Percentiles rank a stretch among this genome's conserved stretches.
phyloP scores from a whole-genome alignment of 164 flowering plant species.

The Magnolia changhungtana region DNA sequence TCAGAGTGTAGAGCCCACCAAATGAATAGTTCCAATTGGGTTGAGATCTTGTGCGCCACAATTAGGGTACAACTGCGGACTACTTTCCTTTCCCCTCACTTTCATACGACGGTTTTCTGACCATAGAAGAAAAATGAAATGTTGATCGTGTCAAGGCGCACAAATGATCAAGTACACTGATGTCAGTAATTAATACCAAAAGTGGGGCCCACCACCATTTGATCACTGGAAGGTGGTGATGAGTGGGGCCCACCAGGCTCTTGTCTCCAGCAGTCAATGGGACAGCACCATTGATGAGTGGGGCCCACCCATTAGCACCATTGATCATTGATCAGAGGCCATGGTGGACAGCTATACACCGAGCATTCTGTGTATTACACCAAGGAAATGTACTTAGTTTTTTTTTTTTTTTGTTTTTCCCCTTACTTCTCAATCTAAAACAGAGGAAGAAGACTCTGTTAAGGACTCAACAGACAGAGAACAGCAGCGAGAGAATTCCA shows the following conservation, averaged over 20 bases:
- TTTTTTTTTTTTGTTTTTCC: no score
- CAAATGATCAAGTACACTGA: neutral
- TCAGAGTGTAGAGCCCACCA: no score
- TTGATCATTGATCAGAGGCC: neutral
- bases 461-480: conserved; percentile 50
- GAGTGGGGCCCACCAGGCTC: neutral
- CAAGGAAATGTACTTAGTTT: neutral
- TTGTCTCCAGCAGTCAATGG: neutral
- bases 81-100: neutral
- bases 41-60: neutral
- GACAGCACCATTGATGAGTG: neutral
- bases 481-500: conserved; percentile 38
- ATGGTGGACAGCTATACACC: neutral
- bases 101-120: neutral
- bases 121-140: neutral
- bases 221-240: neutral
- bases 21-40: no score
- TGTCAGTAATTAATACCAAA: neutral
- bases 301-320: neutral
- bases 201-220: neutral
- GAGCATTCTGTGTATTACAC: neutral
- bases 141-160: neutral
- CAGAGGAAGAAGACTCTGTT: conserved; percentile 52
- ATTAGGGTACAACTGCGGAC: neutral
- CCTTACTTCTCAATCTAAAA: neutral